Base-by-base conservation (phyloP, 78 protist genomes). In the Dictyostelium citrinum region DNA sequence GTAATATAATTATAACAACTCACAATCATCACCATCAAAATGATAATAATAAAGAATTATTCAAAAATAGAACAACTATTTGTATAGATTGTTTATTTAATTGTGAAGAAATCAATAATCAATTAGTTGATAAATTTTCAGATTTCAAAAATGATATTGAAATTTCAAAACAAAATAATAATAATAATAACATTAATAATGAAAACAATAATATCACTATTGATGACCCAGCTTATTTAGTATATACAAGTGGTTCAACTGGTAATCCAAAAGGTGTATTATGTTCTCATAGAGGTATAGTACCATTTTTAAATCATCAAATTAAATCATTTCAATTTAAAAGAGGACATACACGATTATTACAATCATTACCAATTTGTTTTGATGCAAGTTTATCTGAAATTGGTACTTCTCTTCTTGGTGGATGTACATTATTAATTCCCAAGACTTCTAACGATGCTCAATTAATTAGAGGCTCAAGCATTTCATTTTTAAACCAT, bases 351-450 rank as follows among this genome's bases (percentile, higher is more conserved):
- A 90, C 75, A 6, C 74, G 93, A 60, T 16, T 82, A 27, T 35
- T 90, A 12, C 90, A 82, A 79, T 90, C 90, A 75, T 64, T 90
- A 6, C 95, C 95, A 29, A 75, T 90, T 58, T 90, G 95, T 43
- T 90, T 90, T 41, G 95, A 90, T 82, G 95, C 95, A 33, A 61
- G 84, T 82, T 29, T 90, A 20, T 79, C 88, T 0, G 95, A 90
- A 81, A 83, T 90, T 79, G 95, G 95, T 5, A 60, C 80, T 8
- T 75, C 86, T 1, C 17, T 90, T 7, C 16, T 90, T 20, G 27
- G 80, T 33, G 79, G 61, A 11, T 31, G 80, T 8, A 90, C 95
- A 77, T 9, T 90, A 10, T 9, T 82, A 3, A 76, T 90, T 11
- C 77, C 90, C 58, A 49, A 17, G 3, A 37, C 81, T 2, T 7